These are phyloP conservation scores for Kluyveromyces dobzhanskii DNA, from an alignment of 805 yeast species.

Conservation along the genomic window DNA sequence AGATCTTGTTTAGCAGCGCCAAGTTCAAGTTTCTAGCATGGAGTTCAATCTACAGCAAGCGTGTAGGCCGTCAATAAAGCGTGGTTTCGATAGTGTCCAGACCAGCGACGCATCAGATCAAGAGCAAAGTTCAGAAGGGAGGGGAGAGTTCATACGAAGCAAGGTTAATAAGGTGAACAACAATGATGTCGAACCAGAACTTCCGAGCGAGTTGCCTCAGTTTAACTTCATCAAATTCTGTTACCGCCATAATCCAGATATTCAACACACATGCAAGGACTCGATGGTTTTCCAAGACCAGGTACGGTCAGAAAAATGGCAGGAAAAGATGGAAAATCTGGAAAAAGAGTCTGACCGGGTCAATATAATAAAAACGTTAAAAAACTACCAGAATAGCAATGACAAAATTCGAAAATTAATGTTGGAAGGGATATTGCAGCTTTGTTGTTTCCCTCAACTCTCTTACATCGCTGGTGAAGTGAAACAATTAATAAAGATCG, in stretches of 20 bases:
- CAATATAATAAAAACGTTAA: slow-evolving; percentile 74
- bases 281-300: slow-evolving; percentile 24
- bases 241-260: slow-evolving; percentile 88
- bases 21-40: not conserved
- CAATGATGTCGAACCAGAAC: not conserved
- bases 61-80: slow-evolving; percentile 1
- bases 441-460: slow-evolving; percentile 92
- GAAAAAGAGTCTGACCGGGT: slow-evolving; percentile 75
- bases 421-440: slow-evolving; percentile 73
- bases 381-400: slow-evolving; percentile 69
- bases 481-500: slow-evolving; percentile 71
- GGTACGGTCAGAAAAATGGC: slow-evolving; percentile 21
- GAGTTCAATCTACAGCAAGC: slow-evolving; percentile 3
- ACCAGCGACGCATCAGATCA: not conserved
- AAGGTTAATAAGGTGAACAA: not conserved
- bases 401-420: slow-evolving; percentile 68
- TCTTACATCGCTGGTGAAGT: slow-evolving; percentile 81
- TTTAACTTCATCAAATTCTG: slow-evolving; percentile 66
- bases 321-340: slow-evolving; percentile 32
- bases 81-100: not conserved
- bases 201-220: slow-evolving; percentile 16
- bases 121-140: not conserved
- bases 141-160: slow-evolving; percentile 1
- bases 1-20: no score
- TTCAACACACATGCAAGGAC: slow-evolving; percentile 39